These are phyloP conservation scores for Entophlyctis helioformis DNA, from an alignment of 192 early-diverging fungal species.

Conservation along the genomic window DNA sequence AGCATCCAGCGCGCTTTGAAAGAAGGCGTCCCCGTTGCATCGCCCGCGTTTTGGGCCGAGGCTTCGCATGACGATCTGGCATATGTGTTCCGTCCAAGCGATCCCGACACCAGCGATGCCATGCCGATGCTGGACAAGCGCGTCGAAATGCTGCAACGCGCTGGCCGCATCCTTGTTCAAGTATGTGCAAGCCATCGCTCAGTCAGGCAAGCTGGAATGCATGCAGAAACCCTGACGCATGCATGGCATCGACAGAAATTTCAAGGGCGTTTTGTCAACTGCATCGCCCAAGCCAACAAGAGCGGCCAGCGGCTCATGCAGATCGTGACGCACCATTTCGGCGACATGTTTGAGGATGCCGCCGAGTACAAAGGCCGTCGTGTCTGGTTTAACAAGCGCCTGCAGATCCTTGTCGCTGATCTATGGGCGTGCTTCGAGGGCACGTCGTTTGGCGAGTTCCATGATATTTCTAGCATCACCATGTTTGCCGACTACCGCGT, in stretches of 20 bases:
- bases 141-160: slow-evolving; percentile 48
- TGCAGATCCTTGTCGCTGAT: slow-evolving; percentile 77
- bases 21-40: slow-evolving; percentile 48
- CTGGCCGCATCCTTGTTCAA: slow-evolving; percentile 53
- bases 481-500: slow-evolving; percentile 92
- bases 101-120: slow-evolving; percentile 36
- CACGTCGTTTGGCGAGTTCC: slow-evolving; percentile 39
- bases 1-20: slow-evolving; percentile 56
- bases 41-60: slow-evolving; percentile 36
- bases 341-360: slow-evolving; percentile 4
- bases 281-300: slow-evolving; percentile 31
- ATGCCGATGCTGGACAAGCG: slow-evolving; percentile 53
- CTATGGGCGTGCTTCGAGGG: slow-evolving; percentile 82
- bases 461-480: slow-evolving; percentile 66
- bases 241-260: slow-evolving; percentile 28
- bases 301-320: slow-evolving; percentile 43
- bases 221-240: neutral
- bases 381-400: slow-evolving; percentile 65
- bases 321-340: neutral
- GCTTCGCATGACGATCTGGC: slow-evolving; percentile 26
- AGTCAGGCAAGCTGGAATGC: too few species aligned
- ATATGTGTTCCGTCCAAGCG: slow-evolving; percentile 52
- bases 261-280: slow-evolving; percentile 47
- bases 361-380: neutral
- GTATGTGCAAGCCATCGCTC: slow-evolving; percentile 5